phyloP scores from a whole-genome alignment of 2,329 filamentous ascomycete genomes.

The Cladosporium sp. region DNA sequence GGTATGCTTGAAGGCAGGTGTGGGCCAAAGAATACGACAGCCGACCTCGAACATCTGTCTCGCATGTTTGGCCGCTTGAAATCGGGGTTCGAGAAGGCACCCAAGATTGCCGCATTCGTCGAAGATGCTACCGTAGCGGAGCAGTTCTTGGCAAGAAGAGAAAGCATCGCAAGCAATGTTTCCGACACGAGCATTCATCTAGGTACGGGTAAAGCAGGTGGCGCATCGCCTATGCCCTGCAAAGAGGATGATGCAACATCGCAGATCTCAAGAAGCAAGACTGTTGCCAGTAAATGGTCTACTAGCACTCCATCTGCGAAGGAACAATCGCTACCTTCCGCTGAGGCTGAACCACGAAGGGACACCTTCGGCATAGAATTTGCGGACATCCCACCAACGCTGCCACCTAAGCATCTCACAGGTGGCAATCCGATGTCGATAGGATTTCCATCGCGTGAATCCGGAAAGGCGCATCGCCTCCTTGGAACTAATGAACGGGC shows the following conservation, averaged over 20 bases:
- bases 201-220: not conserved
- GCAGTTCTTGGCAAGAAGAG: conserved; percentile 13
- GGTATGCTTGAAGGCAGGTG: conserved; percentile 24
- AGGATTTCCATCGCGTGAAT: conserved; percentile 21
- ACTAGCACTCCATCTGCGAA: conserved; percentile 23
- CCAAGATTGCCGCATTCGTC: conserved; percentile 11
- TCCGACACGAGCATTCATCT: not conserved
- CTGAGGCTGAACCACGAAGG: not conserved
- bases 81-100: conserved; percentile 15
- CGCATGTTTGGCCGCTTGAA: conserved; percentile 19
- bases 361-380: not conserved
- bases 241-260: conserved; percentile 3
- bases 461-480: conserved; percentile 1
- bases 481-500: conserved; percentile 3
- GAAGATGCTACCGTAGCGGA: conserved; percentile 17
- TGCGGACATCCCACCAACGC: not conserved
- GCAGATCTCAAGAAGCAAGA: conserved; percentile 6
- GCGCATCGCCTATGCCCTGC: not conserved
- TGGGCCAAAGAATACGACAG: conserved; percentile 11
- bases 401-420: not conserved
- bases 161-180: not conserved
- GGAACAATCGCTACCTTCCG: not conserved
- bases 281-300: conserved; percentile 26
- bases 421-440: conserved; percentile 10
- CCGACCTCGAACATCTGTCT: conserved; percentile 16